Evolutionary conservation across 129 eudicot genomes (phyloP).

Genomic region (Pseudognaphalium luteoalbum): DNA sequence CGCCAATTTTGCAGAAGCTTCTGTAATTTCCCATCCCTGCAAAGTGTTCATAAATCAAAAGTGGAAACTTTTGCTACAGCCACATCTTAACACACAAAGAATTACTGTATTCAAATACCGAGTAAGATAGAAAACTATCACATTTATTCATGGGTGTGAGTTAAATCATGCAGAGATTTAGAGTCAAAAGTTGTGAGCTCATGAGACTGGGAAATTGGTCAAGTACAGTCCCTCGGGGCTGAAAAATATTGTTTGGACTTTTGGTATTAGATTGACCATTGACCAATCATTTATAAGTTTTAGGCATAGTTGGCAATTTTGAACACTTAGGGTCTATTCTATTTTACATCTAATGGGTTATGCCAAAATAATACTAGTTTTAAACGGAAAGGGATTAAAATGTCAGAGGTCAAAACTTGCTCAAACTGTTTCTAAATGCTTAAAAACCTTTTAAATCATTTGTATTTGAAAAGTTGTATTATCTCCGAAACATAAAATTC

Average conservation of each 20-base stretch:
- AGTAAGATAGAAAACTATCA: neutral
- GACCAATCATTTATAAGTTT: neutral
- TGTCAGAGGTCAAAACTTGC: neutral
- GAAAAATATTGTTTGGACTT: neutral
- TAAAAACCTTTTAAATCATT: no score
- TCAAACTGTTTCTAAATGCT: neutral
- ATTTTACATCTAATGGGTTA: neutral
- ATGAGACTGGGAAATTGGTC: no score
- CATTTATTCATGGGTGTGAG: neutral
- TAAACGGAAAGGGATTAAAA: neutral
- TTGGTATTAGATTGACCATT: neutral
- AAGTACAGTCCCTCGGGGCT: no score
- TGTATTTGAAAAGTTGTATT: no score
- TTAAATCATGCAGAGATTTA: neutral
- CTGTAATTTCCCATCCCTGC: slow-evolving; percentile 69
- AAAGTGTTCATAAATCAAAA: neutral
- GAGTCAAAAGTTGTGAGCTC: neutral
- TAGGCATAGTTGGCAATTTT: neutral
- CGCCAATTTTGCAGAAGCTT: slow-evolving; percentile 61
- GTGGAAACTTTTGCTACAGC: no score
- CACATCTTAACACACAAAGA: no score
- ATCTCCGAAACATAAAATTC: neutral
- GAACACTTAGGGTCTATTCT: neutral
- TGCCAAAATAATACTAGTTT: neutral
- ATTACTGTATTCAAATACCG: no score